Conservation (phyloP, 768 basidiomycete genomes). For the Hydnomerulius pinastri region DNA sequence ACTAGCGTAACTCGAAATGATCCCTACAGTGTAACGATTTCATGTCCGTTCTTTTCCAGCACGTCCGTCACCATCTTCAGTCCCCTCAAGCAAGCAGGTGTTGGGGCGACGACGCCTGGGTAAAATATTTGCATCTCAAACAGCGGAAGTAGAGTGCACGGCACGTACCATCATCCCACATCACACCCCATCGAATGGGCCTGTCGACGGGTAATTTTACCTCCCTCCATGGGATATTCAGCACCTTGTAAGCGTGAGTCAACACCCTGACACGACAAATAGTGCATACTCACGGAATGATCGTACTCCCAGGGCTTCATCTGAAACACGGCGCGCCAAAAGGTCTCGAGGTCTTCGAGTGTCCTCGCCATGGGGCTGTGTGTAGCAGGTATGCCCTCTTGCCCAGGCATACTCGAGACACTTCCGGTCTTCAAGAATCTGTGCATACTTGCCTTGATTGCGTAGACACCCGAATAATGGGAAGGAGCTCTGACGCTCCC, state of each 20-base stretch:
- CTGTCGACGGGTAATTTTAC: slow-evolving; percentile 48
- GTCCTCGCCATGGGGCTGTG: slow-evolving; percentile 62
- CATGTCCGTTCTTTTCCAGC: slow-evolving; percentile 48
- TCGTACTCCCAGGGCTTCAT: slow-evolving; percentile 73
- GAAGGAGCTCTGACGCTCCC: slow-evolving; percentile 69
- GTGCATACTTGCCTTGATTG: slow-evolving; percentile 56
- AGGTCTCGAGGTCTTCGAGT: slow-evolving; percentile 62
- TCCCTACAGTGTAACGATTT: slow-evolving; percentile 53
- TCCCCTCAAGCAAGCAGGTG: slow-evolving; percentile 61
- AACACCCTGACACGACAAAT: neutral
- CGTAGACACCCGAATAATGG: slow-evolving; percentile 65
- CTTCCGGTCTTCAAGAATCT: slow-evolving; percentile 59
- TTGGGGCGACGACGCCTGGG: slow-evolving; percentile 57
- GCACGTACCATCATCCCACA: slow-evolving; percentile 60
- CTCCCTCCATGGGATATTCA: slow-evolving; percentile 37
- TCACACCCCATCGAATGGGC: slow-evolving; percentile 58
- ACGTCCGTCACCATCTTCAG: slow-evolving; percentile 46
- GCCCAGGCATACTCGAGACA: slow-evolving; percentile 47
- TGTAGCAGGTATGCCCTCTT: slow-evolving; percentile 56
- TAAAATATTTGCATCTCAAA: neutral
- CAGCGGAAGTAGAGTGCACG: neutral
- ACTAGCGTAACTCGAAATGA: neutral
- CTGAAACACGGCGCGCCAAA: slow-evolving; percentile 62
- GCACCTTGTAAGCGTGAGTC: slow-evolving; percentile 22
- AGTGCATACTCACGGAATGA: slow-evolving; percentile 37